Base-by-base conservation (phyloP, 352 stramenopile genomes). In the Lagenidium sp. region DNA sequence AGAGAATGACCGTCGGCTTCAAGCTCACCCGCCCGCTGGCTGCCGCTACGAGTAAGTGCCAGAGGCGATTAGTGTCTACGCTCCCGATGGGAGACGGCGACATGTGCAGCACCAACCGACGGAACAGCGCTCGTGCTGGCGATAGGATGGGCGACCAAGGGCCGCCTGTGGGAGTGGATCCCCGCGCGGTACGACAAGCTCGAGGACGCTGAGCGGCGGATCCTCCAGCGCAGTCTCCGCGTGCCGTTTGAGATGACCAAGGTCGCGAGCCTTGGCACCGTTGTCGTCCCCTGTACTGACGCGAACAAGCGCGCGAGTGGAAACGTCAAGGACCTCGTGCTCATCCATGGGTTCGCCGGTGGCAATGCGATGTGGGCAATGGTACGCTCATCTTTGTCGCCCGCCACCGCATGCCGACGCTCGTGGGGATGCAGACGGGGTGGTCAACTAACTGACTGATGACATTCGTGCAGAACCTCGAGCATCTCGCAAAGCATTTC, bases 281-380 rank as follows among this genome's bases (percentile, higher is more conserved):
- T 93, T 4, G 60, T 89, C 19, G 76, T 93, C 18, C 80, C 80
- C 0, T 93, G 77, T 49, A 68, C 74, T 2, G 75, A 84, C 46
- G 49, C 69, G 31, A 52, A 55, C 16, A 80, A 80, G 44, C 61
- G 68, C 28, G 16, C 36, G 20, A 39, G 34, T 10, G 57, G 58
- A 35, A 15, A 52, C 1, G 76, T 67, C 16, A 68, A 75, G 37
- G 82, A 88, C 43, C 63, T 93, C 44, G 80, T 93, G 26, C 40
- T 93, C 44, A 70, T 93, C 44, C 80, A 93, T 50, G 80, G 80
- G 3, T 93, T 88, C 45, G 80, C 63, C 0, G 73, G 71, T 1
- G 80, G 80, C 18, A 93, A 93, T 35, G 77, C 77, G 6, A 62
- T 85, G 6, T 93, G 80, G 80, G 77, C 80, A n/a, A 80, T 67